A percentile compares a stretch with the other conserved stretches of the same genome.
These are phyloP conservation scores for Yamadazyma spencermartinsiae DNA, from an alignment of 1,139 yeast species.

Conservation along the genomic window DNA sequence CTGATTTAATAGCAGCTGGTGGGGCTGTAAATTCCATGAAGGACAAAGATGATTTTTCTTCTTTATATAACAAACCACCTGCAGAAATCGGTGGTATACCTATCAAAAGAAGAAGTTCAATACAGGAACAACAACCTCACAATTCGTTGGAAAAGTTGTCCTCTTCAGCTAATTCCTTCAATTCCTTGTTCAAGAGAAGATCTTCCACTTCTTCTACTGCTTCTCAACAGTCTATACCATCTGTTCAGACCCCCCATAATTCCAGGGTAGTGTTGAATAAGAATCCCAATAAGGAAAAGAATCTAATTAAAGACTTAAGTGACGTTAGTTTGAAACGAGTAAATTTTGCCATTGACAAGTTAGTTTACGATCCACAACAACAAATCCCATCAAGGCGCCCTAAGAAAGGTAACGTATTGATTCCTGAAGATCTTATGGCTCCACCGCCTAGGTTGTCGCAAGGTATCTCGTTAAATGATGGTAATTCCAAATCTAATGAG, in stretches of 20 bases:
- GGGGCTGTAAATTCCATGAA: conserved; percentile 1
- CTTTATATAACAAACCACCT: conserved; percentile 15
- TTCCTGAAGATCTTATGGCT: conserved; percentile 68
- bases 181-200: conserved; percentile 18
- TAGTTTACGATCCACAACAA: conserved; percentile 85
- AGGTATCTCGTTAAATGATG: conserved; percentile 54
- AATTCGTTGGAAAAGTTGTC: conserved; percentile 11
- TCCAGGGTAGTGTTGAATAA: conserved; percentile 45
- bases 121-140: conserved; percentile 7
- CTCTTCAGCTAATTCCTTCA: conserved; percentile 12
- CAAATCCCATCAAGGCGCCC: conserved; percentile 92
- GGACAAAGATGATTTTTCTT: conserved; percentile 7
- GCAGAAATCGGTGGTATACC: conserved; percentile 16
- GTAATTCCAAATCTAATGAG: conserved; percentile 21
- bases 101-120: conserved; percentile 13
- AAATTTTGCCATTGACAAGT: conserved; percentile 68
- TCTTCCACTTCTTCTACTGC: conserved; percentile 15
- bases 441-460: conserved; percentile 63
- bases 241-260: conserved; percentile 13
- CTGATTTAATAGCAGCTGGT: conserved; percentile 11
- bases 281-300: conserved; percentile 38
- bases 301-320: conserved; percentile 40
- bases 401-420: conserved; percentile 71
- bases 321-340: conserved; percentile 59
- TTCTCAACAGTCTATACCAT: conserved; percentile 12